Conservation (phyloP, 257 asterid species). For the Solanum clarkiae region DNA sequence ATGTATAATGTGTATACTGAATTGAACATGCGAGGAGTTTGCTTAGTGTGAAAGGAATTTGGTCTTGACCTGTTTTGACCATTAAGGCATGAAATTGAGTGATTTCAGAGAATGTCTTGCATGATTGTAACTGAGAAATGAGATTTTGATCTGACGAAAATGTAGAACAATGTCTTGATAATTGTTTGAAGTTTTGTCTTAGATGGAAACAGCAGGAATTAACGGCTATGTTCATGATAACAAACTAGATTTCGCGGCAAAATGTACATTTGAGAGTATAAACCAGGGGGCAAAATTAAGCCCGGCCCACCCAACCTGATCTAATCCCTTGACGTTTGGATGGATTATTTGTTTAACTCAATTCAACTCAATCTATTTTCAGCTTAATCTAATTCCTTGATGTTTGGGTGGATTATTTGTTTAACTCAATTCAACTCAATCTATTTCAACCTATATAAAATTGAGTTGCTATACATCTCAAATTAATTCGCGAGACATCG, state of each 20-base stretch:
- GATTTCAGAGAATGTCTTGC: conserved; percentile 23
- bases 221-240: not conserved
- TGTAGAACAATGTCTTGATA: not conserved
- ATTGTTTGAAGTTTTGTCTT: not conserved
- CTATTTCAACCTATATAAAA: too few relatives aligned
- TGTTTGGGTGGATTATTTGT: too few relatives aligned
- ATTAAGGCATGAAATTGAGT: conserved; percentile 47
- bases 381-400: too few relatives aligned
- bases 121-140: conserved; percentile 35
- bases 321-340: too few relatives aligned
- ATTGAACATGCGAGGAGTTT: conserved; percentile 46
- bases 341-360: too few relatives aligned
- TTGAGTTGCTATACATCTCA: too few relatives aligned
- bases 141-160: conserved; percentile 25
- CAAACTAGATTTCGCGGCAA: not conserved
- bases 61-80: conserved; percentile 45
- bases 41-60: conserved; percentile 37
- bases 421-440: too few relatives aligned
- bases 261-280: not conserved
- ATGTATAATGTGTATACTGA: conserved; percentile 30
- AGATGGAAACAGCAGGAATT: not conserved
- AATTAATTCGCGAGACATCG: too few relatives aligned
- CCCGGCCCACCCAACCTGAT: too few relatives aligned
- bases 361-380: too few relatives aligned
- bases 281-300: too few relatives aligned